Percentiles rank a stretch among this genome's conserved stretches.
These are phyloP conservation scores for Fusarium ambrosium DNA, from an alignment of 2,329 filamentous ascomycete genomes.

Conservation along the genomic window DNA sequence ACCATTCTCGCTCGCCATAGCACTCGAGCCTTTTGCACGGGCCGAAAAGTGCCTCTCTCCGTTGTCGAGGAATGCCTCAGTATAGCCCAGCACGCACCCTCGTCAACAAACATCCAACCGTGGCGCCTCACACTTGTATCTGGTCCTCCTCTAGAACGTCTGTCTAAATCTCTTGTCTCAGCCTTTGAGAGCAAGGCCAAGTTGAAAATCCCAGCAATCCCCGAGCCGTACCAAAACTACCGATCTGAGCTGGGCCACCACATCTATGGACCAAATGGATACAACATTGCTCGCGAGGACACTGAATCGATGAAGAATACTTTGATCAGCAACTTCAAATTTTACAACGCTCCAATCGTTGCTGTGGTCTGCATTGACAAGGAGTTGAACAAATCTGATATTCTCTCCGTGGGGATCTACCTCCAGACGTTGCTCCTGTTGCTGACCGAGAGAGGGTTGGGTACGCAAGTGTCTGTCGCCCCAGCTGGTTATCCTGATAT, in stretches of 20 bases:
- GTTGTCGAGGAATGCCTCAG: conserved; percentile 17
- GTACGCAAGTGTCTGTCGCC: conserved; percentile 23
- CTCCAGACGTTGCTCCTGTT: conserved; percentile 33
- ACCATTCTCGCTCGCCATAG: conserved; percentile 11
- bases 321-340: conserved; percentile 29
- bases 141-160: conserved; percentile 2
- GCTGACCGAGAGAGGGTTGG: conserved; percentile 24
- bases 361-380: conserved; percentile 28
- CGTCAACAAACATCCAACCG: conserved; percentile 25
- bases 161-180: neutral
- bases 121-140: conserved; percentile 20
- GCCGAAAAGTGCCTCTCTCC: neutral
- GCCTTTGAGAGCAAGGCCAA: conserved; percentile 7
- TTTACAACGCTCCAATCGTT: conserved; percentile 33
- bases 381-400: conserved; percentile 1
- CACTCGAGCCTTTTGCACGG: conserved; percentile 21
- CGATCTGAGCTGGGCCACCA: conserved; percentile 31
- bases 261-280: conserved; percentile 28
- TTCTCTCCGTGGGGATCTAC: conserved; percentile 32
- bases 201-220: conserved; percentile 2
- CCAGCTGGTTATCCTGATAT: conserved; percentile 20
- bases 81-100: conserved; percentile 23
- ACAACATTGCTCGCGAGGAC: conserved; percentile 27
- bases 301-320: conserved; percentile 14
- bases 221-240: conserved; percentile 21